These are phyloP conservation scores for Capronia americana DNA, from an alignment of 2,329 filamentous ascomycete species.

Conservation along the genomic window DNA sequence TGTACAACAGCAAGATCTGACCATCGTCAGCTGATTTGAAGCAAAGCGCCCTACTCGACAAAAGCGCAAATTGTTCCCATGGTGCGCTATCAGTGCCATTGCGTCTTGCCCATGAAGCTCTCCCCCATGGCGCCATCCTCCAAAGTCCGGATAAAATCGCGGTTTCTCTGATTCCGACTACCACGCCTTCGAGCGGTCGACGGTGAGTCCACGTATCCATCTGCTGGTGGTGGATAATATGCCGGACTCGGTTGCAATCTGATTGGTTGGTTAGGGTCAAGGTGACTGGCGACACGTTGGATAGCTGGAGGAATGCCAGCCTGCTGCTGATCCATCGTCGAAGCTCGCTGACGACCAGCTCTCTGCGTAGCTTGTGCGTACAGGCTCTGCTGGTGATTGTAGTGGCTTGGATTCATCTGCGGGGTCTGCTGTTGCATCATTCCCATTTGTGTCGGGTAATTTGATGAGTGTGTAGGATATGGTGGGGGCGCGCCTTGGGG, in stretches of 20 bases:
- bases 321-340: constrained; percentile 94
- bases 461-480: constrained; percentile 74
- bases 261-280: constrained; percentile 94
- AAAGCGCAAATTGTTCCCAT: not conserved
- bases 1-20: not conserved
- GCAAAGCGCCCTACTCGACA: not conserved
- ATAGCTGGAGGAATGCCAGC: constrained; percentile 91
- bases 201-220: constrained; percentile 74
- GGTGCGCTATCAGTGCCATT: constrained; percentile 67
- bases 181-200: constrained; percentile 74
- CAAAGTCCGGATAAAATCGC: constrained; percentile 92
- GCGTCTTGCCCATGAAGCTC: constrained; percentile 78
- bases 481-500: constrained; percentile 77
- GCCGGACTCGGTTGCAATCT: constrained; percentile 92
- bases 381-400: constrained; percentile 73
- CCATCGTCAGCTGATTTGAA: not conserved
- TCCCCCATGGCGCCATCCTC: constrained; percentile 95
- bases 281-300: constrained; percentile 91
- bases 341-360: constrained; percentile 83
- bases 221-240: constrained; percentile 92
- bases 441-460: constrained; percentile 74
- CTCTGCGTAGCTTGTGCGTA: constrained; percentile 78
- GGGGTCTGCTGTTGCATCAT: constrained; percentile 68
- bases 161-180: constrained; percentile 69
- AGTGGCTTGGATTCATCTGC: constrained; percentile 70